These are phyloP conservation scores for Cornus suecica DNA, from an alignment of 148 eudicot species.

Conservation along the genomic window DNA sequence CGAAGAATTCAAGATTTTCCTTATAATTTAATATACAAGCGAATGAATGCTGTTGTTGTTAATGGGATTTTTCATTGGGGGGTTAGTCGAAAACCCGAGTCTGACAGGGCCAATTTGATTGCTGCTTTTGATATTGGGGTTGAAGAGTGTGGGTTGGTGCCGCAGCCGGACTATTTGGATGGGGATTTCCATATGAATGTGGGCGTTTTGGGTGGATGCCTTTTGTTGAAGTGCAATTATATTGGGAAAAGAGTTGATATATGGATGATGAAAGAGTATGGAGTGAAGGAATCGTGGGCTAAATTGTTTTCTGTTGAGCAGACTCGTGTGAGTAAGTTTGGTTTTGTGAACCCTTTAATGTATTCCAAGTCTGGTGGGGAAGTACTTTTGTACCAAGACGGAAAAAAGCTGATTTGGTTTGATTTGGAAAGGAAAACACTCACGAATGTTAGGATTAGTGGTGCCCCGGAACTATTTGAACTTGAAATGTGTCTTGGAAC, in stretches of 20 bases:
- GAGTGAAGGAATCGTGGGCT: constrained; percentile 37
- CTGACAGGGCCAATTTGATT: constrained; percentile 6
- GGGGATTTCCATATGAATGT: constrained; percentile 10
- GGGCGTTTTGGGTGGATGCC: constrained; percentile 23
- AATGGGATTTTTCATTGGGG: constrained; percentile 43
- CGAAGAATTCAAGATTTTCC: constrained; percentile 27
- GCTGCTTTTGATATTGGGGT: constrained; percentile 31
- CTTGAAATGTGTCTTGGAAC: constrained; percentile 22
- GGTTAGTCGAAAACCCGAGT: constrained; percentile 14
- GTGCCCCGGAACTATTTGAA: background rate
- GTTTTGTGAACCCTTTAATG: constrained; percentile 24
- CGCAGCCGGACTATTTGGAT: constrained; percentile 22
- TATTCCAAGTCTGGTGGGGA: constrained; percentile 29
- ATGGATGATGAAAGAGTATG: constrained; percentile 48
- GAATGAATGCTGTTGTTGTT: constrained; percentile 15
- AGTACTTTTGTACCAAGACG: constrained; percentile 32
- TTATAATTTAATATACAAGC: constrained; percentile 16
- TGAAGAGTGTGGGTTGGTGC: constrained; percentile 23
- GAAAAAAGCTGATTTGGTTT: constrained; percentile 29
- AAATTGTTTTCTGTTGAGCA: constrained; percentile 29
- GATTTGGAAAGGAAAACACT: constrained; percentile 15
- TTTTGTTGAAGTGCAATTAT: constrained; percentile 19
- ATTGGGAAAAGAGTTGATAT: constrained; percentile 16
- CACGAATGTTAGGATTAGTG: constrained; percentile 11
- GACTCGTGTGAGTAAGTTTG: background rate